phyloP scores from a whole-genome alignment of 1,284 basidiomycete species.

The Phlebopus sp. region DNA sequence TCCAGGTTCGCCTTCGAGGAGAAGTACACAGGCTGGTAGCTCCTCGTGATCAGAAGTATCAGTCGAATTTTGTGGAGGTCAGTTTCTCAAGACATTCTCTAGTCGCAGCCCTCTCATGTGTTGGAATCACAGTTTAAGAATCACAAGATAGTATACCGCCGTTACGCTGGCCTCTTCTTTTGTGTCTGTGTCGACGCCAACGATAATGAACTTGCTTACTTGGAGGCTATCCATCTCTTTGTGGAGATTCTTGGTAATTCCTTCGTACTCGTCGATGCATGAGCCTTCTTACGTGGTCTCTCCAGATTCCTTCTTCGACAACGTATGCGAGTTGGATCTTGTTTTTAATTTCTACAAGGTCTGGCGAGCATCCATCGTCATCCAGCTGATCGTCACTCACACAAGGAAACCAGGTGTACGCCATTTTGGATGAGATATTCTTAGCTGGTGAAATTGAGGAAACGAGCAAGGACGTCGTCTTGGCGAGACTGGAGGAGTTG shows the following conservation, averaged over 20 bases:
- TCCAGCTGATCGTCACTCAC: conserved; percentile 6
- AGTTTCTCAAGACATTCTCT: conserved; percentile 21
- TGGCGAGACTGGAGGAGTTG: conserved; percentile 84
- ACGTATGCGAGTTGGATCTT: conserved; percentile 94
- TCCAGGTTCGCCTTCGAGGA: conserved; percentile 83
- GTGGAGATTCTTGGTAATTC: conserved; percentile 93
- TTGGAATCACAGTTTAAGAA: conserved; percentile 74
- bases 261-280: background rate
- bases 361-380: conserved; percentile 7
- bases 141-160: conserved; percentile 92
- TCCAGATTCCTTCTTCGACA: conserved; percentile 96
- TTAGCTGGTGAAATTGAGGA: conserved; percentile 99
- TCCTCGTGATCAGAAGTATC: conserved; percentile 97
- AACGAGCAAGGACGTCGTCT: conserved; percentile 93
- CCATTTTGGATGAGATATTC: conserved; percentile 97
- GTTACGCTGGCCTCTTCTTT: conserved; percentile 98
- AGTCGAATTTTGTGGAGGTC: conserved; percentile 99
- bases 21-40: conserved; percentile 96
- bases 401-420: conserved; percentile 71
- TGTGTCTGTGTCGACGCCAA: conserved; percentile 97
- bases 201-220: conserved; percentile 96
- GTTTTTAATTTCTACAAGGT: conserved; percentile 99
- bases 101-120: conserved; percentile 1
- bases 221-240: conserved; percentile 97
- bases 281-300: conserved; percentile 3